Percentiles rank a stretch among this genome's conserved stretches.
These are phyloP conservation scores for Jackrogersella multiformis DNA, from an alignment of 495 filamentous ascomycete genomes.

Conservation along the genomic window DNA sequence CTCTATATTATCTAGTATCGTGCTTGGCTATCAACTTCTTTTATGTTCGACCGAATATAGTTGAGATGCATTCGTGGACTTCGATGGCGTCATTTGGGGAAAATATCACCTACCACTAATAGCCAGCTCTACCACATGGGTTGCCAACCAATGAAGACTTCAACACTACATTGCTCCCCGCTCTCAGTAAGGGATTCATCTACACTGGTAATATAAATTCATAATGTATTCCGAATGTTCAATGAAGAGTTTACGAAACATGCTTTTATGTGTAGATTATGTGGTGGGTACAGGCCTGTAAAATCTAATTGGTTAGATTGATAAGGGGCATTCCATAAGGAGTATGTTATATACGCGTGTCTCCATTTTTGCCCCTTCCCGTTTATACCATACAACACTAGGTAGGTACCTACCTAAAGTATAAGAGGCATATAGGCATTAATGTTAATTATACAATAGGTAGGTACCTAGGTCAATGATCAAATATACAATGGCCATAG, in stretches of 20 bases:
- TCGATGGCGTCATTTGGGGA: slow-evolving; percentile 35
- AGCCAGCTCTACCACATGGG: background rate
- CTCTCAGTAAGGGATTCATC: background rate
- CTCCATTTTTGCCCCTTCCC: too few relatives aligned
- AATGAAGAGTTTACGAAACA: background rate
- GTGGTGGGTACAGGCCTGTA: background rate
- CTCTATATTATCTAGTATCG: background rate
- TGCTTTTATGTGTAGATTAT: background rate
- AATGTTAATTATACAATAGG: too few relatives aligned
- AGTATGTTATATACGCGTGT: too few relatives aligned
- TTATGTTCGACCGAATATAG: slow-evolving; percentile 17
- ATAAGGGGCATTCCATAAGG: background rate
- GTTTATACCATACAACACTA: too few relatives aligned
- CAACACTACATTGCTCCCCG: background rate
- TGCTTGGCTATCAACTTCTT: background rate
- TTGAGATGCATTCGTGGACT: slow-evolving; percentile 5
- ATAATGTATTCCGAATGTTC: background rate
- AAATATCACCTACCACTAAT: slow-evolving; percentile 21
- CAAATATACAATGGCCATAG: too few relatives aligned
- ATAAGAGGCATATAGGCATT: too few relatives aligned
- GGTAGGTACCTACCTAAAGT: too few relatives aligned
- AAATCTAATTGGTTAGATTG: background rate
- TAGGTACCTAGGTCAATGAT: too few relatives aligned
- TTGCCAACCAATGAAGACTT: background rate
- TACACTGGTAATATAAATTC: background rate